Conservation (phyloP, 805 yeast species). For the Blastobotrys attinorum region DNA sequence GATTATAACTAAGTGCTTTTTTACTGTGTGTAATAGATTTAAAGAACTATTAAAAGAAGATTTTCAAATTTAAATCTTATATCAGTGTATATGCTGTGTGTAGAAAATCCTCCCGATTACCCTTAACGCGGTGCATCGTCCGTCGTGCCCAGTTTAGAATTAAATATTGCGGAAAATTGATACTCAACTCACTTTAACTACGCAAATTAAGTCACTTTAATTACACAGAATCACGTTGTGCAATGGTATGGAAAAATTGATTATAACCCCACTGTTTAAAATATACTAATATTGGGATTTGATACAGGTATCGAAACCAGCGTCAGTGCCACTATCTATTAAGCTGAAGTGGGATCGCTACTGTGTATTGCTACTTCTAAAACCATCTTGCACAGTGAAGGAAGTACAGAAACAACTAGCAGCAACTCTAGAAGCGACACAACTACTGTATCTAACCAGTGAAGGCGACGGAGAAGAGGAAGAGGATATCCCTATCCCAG, state of each 20-base stretch:
- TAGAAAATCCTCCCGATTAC: no score
- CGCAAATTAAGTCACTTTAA: no score
- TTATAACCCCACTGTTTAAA: neutral
- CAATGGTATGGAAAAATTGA: neutral
- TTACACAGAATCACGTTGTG: no score
- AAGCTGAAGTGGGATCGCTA: slow-evolving; percentile 8
- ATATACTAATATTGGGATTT: no score
- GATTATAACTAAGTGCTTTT: no score
- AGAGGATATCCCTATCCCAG: slow-evolving; percentile 8
- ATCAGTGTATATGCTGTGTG: neutral
- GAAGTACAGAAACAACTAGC: slow-evolving; percentile 13
- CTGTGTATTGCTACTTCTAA: slow-evolving; percentile 12
- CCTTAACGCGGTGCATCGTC: no score
- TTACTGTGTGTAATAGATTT: neutral
- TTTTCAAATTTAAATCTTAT: no score
- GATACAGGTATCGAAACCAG: neutral
- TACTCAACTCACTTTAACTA: no score
- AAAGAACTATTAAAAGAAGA: no score
- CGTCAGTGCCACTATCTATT: slow-evolving; percentile 7
- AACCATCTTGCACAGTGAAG: slow-evolving; percentile 17
- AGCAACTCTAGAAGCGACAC: slow-evolving; percentile 9
- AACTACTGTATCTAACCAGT: slow-evolving; percentile 6
- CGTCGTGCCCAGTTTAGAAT: no score
- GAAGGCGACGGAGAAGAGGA: neutral
- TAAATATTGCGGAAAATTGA: no score